phyloP scores from a whole-genome alignment of 2,329 filamentous ascomycete genomes.

The Lasiodiplodia sp. region DNA sequence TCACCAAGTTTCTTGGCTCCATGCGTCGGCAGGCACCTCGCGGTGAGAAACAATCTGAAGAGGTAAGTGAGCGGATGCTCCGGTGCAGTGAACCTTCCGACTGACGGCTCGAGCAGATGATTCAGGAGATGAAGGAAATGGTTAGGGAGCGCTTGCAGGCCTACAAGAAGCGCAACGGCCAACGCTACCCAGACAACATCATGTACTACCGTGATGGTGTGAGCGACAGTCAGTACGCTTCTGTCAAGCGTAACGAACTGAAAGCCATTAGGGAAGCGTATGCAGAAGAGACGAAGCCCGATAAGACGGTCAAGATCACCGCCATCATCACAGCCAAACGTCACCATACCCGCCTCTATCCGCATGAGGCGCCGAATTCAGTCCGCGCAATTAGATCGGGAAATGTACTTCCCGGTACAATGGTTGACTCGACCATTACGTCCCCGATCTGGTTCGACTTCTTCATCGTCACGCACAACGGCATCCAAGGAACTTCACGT shows the following conservation, averaged over 20 bases:
- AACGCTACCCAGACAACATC: constrained; percentile 33
- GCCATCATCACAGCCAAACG: constrained; percentile 48
- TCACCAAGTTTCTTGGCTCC: constrained; percentile 45
- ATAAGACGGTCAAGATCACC: not conserved
- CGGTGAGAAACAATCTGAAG: not conserved
- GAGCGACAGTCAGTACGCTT: constrained; percentile 33
- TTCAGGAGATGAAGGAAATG: constrained; percentile 33
- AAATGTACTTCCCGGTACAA: constrained; percentile 42
- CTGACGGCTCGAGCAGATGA: not conserved
- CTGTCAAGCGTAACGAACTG: not conserved
- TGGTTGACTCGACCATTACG: constrained; percentile 42
- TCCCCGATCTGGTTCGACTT: constrained; percentile 41
- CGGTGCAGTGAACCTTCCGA: too few species aligned
- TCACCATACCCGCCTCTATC: constrained; percentile 52
- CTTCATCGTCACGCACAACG: constrained; percentile 45
- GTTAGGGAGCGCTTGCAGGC: constrained; percentile 33
- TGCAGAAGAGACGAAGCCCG: too few species aligned
- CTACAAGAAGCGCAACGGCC: not conserved
- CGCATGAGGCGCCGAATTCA: too few species aligned
- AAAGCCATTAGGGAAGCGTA: not conserved
- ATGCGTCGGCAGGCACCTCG: constrained; percentile 41
- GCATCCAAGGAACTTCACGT: constrained; percentile 41
- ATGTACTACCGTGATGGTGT: constrained; percentile 42
- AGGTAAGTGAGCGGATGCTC: constrained; percentile 13
- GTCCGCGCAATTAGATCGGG: too few species aligned